These are phyloP conservation scores for Boletus subparvulus DNA, from an alignment of 768 basidiomycete genomes.

Conservation along the genomic window DNA sequence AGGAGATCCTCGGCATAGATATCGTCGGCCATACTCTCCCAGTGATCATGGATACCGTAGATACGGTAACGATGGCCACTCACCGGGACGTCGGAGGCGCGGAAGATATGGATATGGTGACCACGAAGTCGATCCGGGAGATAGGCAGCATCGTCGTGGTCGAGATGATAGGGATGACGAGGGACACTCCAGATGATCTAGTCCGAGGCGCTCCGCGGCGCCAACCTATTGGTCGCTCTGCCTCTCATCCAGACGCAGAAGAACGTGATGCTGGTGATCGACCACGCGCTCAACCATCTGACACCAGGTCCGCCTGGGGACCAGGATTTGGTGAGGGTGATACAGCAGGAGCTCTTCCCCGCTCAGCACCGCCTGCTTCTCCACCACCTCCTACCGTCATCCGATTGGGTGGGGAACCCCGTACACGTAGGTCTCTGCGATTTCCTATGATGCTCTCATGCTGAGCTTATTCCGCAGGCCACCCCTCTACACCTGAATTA, in stretches of 20 bases:
- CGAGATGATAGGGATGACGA: constrained; percentile 2
- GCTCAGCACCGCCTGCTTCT: constrained; percentile 14
- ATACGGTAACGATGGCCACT: constrained; percentile 6
- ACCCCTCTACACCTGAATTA: constrained; percentile 10
- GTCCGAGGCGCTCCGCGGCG: neutral
- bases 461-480: constrained; percentile 20
- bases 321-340: constrained; percentile 16
- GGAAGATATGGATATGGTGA: neutral
- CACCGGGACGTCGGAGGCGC: constrained; percentile 13
- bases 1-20: constrained; percentile 7
- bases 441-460: neutral
- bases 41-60: constrained; percentile 15
- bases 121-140: constrained; percentile 7
- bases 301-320: constrained; percentile 4
- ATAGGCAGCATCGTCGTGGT: neutral
- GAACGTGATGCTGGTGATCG: constrained; percentile 18
- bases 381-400: constrained; percentile 31
- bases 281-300: constrained; percentile 11
- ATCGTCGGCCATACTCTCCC: constrained; percentile 17
- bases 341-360: neutral
- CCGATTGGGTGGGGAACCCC: constrained; percentile 23
- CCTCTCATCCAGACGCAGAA: constrained; percentile 3
- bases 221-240: constrained; percentile 19
- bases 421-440: constrained; percentile 13
- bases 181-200: constrained; percentile 10